Base-by-base conservation (phyloP, 2,329 filamentous ascomycete species). In the Parafenestella ontariensis region DNA sequence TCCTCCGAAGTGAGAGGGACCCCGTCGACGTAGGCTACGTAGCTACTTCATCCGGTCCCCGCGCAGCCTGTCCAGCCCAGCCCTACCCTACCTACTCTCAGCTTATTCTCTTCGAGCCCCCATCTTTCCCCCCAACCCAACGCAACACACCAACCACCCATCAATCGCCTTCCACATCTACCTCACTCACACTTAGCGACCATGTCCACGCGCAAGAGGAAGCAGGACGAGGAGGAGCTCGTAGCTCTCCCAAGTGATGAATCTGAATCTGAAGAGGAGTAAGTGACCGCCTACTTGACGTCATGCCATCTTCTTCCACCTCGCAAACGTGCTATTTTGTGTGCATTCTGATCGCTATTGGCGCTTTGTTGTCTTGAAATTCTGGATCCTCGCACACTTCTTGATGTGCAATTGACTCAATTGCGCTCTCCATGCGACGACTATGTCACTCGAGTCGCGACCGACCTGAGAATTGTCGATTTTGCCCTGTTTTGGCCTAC, bases 151-250 rank as follows among this genome's bases (percentile, higher is more conserved):
- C n/a, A n/a, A n/a, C n/a, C n/a, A n/a, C n/a, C n/a, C 36, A 28
- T 24, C 40, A 49, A 39, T 44, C 41, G 39, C 45, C 29, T 42
- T 42, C 39, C 39, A 13, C 49, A 46, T 33, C 46, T 52, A 36
- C 42, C 21, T 36, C 45, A 54, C 42, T 44, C 44, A 49, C 26
- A 41, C 42, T 21, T 49, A 48, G 17, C 41, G 34, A 63, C 46
- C 55, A 77, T 78, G 77, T 75, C 76, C 37, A 79, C 77, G 45
- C 76, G 77, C 63, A 79, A 79, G 68, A 74, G 77, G 59, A 79
- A 78, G 72, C 74, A 78, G 43, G 74, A 77, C 48, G 73, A 77
- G 58, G 76, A 77, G 62, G 77, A 79, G 73, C 75, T 79, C 51
- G 70, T 75, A 49, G 76, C 76, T 39, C 76, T 79, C 24, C 77